Percentiles rank a stretch among this genome's conserved stretches.
phyloP scores from a whole-genome alignment of 345 rosid species.

The Microthlaspi erraticum region DNA sequence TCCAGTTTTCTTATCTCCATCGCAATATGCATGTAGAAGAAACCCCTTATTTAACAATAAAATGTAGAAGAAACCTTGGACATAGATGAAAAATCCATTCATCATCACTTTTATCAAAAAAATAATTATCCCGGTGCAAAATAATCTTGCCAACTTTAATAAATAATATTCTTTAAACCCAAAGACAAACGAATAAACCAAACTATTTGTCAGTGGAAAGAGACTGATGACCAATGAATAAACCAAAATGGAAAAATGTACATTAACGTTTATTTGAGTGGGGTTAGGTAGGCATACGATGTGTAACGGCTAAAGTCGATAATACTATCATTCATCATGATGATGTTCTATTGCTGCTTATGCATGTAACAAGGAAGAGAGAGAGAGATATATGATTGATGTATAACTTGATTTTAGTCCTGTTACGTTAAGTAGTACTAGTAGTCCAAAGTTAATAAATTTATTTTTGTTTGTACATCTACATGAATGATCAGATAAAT shows the following conservation, averaged over 20 bases:
- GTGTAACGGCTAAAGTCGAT: constrained; percentile 59
- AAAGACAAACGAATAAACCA: too few relatives aligned
- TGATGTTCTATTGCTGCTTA: constrained; percentile 35
- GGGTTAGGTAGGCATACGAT: constrained; percentile 45
- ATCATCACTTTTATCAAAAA: too few relatives aligned
- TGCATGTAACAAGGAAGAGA: constrained; percentile 42
- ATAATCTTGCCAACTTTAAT: too few relatives aligned
- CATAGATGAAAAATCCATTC: too few relatives aligned
- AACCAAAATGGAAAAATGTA: constrained; percentile 29
- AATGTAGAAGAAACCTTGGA: too few relatives aligned
- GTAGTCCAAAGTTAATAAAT: not conserved
- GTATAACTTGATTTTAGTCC: constrained; percentile 4
- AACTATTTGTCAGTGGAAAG: constrained; percentile 1
- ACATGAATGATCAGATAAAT: constrained; percentile 9
- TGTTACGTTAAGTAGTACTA: not conserved
- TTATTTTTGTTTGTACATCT: constrained; percentile 15
- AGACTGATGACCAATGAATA: constrained; percentile 20
- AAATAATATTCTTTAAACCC: too few relatives aligned
- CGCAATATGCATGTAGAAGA: too few relatives aligned
- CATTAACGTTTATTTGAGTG: constrained; percentile 42
- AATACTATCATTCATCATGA: constrained; percentile 46
- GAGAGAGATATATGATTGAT: constrained; percentile 11
- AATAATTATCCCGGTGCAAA: too few relatives aligned
- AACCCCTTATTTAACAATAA: too few relatives aligned
- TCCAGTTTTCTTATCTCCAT: too few relatives aligned